phyloP scores from a whole-genome alignment of 257 asterid species.

The Jasminum sambac region DNA sequence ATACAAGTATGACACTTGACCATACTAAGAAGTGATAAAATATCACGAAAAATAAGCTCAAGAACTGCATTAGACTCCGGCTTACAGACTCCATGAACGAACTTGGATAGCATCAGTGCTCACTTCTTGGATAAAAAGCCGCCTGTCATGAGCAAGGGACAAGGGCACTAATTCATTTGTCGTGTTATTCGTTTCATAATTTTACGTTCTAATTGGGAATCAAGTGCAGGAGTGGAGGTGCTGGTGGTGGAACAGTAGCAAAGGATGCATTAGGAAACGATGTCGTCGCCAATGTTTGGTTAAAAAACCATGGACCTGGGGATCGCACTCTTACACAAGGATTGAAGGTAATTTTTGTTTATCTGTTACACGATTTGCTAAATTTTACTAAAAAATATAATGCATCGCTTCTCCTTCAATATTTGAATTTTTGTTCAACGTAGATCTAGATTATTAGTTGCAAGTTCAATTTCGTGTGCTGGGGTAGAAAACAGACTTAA shows the following conservation, averaged over 20 bases:
- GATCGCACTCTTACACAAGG: conserved; percentile 90
- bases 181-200: background rate
- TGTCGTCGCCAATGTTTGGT: conserved; percentile 65
- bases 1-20: too few species aligned
- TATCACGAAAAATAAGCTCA: too few species aligned
- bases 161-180: background rate
- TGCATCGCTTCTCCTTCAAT: too few species aligned
- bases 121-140: too few species aligned
- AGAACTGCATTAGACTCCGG: too few species aligned
- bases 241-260: conserved; percentile 61
- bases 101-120: too few species aligned
- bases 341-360: conserved; percentile 54
- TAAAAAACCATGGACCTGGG: conserved; percentile 75
- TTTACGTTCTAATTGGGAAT: conserved; percentile 7
- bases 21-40: too few species aligned
- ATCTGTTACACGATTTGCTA: too few species aligned
- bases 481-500: background rate
- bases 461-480: background rate
- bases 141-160: too few species aligned
- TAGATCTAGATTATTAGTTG: background rate
- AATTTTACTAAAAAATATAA: too few species aligned
- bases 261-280: conserved; percentile 92
- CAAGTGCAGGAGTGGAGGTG: conserved; percentile 54
- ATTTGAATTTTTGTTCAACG: too few species aligned
- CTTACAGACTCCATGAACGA: too few species aligned